These are phyloP conservation scores for Leccinum subgranulosum DNA, from an alignment of 768 basidiomycete genomes.

Conservation along the genomic window DNA sequence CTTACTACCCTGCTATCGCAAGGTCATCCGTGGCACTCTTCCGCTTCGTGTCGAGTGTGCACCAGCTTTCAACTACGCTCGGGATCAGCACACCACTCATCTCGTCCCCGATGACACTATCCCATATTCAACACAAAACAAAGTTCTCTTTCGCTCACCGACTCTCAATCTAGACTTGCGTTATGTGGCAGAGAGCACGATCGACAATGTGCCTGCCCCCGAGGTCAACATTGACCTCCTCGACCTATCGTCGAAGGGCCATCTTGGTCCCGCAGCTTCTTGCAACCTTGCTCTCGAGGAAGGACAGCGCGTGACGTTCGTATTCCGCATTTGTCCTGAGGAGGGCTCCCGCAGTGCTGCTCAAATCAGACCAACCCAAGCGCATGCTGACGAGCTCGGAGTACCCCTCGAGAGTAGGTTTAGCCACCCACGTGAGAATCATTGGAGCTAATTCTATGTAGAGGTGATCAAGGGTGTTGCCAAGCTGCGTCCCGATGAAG, in stretches of 20 bases:
- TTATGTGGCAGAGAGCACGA: slow-evolving; percentile 58
- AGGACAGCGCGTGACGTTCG: slow-evolving; percentile 88
- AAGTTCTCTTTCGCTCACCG: slow-evolving; percentile 60
- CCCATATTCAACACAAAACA: slow-evolving; percentile 43
- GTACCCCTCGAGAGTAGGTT: slow-evolving; percentile 42
- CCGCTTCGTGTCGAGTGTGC: slow-evolving; percentile 86
- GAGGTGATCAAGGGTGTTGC: slow-evolving; percentile 44
- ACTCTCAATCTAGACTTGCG: slow-evolving; percentile 70
- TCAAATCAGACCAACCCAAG: slow-evolving; percentile 31
- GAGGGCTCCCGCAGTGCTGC: slow-evolving; percentile 8
- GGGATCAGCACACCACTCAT: slow-evolving; percentile 64
- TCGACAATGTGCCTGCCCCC: slow-evolving; percentile 51
- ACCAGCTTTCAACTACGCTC: slow-evolving; percentile 95
- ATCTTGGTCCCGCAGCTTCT: slow-evolving; percentile 65
- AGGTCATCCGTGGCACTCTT: slow-evolving; percentile 81
- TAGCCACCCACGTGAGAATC: neutral
- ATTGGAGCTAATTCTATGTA: slow-evolving; percentile 16
- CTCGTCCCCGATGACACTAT: slow-evolving; percentile 49
- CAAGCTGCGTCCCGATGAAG: slow-evolving; percentile 50
- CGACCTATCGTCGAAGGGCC: slow-evolving; percentile 67
- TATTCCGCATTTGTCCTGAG: slow-evolving; percentile 70
- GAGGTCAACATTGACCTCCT: slow-evolving; percentile 54
- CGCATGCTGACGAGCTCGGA: slow-evolving; percentile 43
- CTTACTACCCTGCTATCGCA: neutral
- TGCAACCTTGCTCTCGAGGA: slow-evolving; percentile 64